These are phyloP conservation scores for Trichoderma arundinaceum DNA, from an alignment of 2,329 filamentous ascomycete genomes.

Conservation along the genomic window DNA sequence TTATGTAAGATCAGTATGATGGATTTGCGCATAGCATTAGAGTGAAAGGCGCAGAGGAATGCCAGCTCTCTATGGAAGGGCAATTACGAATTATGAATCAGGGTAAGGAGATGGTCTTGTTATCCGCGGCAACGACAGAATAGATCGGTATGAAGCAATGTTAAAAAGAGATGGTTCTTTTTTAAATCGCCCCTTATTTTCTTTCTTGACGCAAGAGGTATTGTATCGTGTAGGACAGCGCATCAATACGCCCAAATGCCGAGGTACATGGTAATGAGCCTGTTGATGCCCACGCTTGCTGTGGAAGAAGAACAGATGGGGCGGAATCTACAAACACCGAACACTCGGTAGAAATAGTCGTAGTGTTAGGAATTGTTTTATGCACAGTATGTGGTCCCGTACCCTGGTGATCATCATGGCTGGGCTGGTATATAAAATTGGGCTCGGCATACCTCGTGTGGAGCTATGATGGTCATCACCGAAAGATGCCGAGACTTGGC, in stretches of 20 bases:
- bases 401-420: too few relatives aligned
- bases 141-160: conserved; percentile 28
- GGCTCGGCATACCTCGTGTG: too few relatives aligned
- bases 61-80: conserved; percentile 11
- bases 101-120: conserved; percentile 12
- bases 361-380: too few relatives aligned
- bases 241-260: too few relatives aligned
- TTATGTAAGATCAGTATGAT: neutral
- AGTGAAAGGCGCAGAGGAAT: conserved; percentile 38
- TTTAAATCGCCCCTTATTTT: too few relatives aligned
- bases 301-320: too few relatives aligned
- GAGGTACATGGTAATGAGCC: too few relatives aligned
- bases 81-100: neutral
- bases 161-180: neutral
- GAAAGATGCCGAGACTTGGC: conserved; percentile 11
- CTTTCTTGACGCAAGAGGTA: neutral
- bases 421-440: too few relatives aligned
- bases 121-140: conserved; percentile 5
- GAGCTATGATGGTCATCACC: neutral
- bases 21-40: conserved; percentile 38
- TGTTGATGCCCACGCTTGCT: too few relatives aligned
- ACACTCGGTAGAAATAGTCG: too few relatives aligned
- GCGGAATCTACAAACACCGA: too few relatives aligned
- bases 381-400: too few relatives aligned
- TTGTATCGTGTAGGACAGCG: neutral